Evolutionary conservation across 176 grass and related monocot genomes (phyloP).

Genomic region (Oryza brachyantha): DNA sequence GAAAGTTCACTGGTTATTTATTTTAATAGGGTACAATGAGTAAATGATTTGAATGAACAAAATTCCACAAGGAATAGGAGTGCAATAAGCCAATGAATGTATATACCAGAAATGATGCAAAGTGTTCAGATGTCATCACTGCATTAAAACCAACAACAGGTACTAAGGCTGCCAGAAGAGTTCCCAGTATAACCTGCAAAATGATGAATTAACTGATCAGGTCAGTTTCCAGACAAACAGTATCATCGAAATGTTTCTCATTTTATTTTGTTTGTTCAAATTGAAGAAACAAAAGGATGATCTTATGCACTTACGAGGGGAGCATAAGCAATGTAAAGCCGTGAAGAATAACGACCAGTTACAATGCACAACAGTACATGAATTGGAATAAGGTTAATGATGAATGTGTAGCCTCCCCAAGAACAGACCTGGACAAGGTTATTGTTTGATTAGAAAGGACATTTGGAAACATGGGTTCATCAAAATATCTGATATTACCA

Average conservation of each 20-base stretch:
- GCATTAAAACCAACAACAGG: slow-evolving; percentile 99
- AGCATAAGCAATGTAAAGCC: slow-evolving; percentile 97
- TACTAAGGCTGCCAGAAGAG: slow-evolving; percentile 92
- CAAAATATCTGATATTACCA: slow-evolving; percentile 61
- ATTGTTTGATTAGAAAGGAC: slow-evolving; percentile 38
- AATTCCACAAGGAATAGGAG: slow-evolving; percentile 26
- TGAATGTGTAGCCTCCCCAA: slow-evolving; percentile 99
- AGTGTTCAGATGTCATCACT: slow-evolving; percentile 99
- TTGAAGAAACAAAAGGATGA: not conserved
- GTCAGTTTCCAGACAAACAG: not conserved
- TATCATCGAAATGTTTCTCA: not conserved
- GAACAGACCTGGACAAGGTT: slow-evolving; percentile 81
- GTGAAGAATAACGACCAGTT: slow-evolving; percentile 91
- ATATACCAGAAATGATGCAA: slow-evolving; percentile 92
- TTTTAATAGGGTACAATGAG: not conserved
- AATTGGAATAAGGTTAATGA: slow-evolving; percentile 99
- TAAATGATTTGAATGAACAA: not conserved
- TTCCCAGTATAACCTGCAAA: slow-evolving; percentile 92
- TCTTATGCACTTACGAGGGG: slow-evolving; percentile 80
- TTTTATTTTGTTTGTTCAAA: not conserved
- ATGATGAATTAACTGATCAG: slow-evolving; percentile 8
- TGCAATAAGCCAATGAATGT: slow-evolving; percentile 27
- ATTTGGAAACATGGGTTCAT: slow-evolving; percentile 15
- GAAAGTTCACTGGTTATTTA: not conserved
- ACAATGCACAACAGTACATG: slow-evolving; percentile 97